Evolutionary conservation across 2,329 filamentous ascomycete genomes (phyloP).

Genomic region (Zymoseptoria brevis): DNA sequence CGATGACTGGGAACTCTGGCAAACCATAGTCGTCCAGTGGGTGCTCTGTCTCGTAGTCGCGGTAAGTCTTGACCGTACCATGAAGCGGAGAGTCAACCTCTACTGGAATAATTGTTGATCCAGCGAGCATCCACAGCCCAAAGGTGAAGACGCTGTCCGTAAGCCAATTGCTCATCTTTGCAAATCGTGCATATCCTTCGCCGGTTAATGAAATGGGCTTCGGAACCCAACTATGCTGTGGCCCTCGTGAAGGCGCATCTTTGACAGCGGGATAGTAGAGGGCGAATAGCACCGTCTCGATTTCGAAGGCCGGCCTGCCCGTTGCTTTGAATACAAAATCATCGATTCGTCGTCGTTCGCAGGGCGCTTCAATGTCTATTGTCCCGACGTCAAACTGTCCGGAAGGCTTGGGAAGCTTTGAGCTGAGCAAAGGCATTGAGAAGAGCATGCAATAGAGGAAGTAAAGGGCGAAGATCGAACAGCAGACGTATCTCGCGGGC

Average conservation of each 20-base stretch:
- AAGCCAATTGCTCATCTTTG: conserved; percentile 31
- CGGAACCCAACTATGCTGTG: conserved; percentile 37
- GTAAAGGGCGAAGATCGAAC: conserved; percentile 16
- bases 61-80: conserved; percentile 19
- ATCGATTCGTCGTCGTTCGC: conserved; percentile 30
- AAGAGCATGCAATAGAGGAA: conserved; percentile 32
- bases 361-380: conserved; percentile 37
- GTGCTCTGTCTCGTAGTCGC: conserved; percentile 25
- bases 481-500: conserved; percentile 14
- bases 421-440: conserved; percentile 36
- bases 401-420: conserved; percentile 35
- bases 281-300: conserved; percentile 39
- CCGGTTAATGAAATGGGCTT: conserved; percentile 37
- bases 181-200: conserved; percentile 38
- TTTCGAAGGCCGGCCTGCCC: conserved; percentile 35
- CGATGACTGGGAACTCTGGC: conserved; percentile 34
- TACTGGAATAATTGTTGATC: conserved; percentile 36
- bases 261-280: conserved; percentile 38
- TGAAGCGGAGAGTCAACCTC: conserved; percentile 37
- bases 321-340: conserved; percentile 33
- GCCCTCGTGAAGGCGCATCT: conserved; percentile 18
- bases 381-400: conserved; percentile 38
- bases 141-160: conserved; percentile 34
- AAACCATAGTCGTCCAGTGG: conserved; percentile 25
- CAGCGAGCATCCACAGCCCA: conserved; percentile 36